A percentile compares a stretch with the other conserved stretches of the same genome.
Evolutionary conservation across 1,284 basidiomycete species (phyloP).

Genomic region (Cronartium ribicola): DNA sequence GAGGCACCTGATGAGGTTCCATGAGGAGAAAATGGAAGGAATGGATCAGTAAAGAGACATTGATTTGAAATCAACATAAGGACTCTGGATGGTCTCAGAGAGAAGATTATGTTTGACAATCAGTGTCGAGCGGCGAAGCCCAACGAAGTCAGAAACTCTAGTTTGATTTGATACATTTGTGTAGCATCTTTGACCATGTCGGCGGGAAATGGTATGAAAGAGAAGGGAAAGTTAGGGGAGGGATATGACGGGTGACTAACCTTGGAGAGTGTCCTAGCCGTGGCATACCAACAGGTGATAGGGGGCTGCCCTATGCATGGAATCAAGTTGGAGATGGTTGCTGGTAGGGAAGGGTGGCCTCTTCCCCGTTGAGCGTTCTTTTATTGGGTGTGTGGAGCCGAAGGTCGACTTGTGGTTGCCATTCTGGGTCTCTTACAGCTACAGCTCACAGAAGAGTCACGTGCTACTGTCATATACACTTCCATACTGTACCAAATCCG

Average conservation of each 20-base stretch:
- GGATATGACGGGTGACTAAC: background rate
- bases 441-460: too few relatives aligned
- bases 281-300: background rate
- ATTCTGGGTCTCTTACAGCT: background rate
- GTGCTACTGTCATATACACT: too few relatives aligned
- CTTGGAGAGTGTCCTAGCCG: background rate
- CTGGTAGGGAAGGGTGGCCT: background rate
- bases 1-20: too few relatives aligned
- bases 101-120: slow-evolving; percentile 6
- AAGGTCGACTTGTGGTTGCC: background rate
- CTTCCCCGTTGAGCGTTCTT: background rate
- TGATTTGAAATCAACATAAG: too few relatives aligned
- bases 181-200: background rate
- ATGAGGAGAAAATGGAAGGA: too few relatives aligned
- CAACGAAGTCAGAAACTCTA: slow-evolving; percentile 6
- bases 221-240: background rate
- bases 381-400: background rate
- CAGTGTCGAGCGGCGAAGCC: slow-evolving; percentile 1
- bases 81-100: slow-evolving; percentile 1
- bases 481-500: too few relatives aligned
- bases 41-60: too few relatives aligned
- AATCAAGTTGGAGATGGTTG: background rate
- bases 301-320: background rate
- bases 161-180: slow-evolving; percentile 10
- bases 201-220: background rate